phyloP scores from a whole-genome alignment of 306 rosid species.

The Boehmeria nivea region DNA sequence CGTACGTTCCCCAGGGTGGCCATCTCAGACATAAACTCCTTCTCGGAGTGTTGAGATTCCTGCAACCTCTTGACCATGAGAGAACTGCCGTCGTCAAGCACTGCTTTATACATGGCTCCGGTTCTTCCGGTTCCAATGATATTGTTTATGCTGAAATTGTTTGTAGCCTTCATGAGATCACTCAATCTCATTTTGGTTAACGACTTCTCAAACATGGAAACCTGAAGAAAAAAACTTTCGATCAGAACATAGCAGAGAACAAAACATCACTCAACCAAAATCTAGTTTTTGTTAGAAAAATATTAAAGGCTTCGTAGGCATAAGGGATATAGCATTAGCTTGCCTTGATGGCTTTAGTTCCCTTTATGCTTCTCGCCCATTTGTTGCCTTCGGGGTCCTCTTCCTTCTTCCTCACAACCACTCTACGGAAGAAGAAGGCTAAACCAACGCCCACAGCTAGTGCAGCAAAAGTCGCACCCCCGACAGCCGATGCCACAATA shows the following conservation, averaged over 20 bases:
- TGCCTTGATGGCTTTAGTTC: constrained; percentile 73
- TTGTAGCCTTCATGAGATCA: constrained; percentile 94
- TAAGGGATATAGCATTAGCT: constrained; percentile 23
- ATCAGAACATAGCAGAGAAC: too few species aligned
- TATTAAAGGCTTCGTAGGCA: too few species aligned
- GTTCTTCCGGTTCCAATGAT: constrained; percentile 83
- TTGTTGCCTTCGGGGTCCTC: constrained; percentile 92
- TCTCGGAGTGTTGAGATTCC: constrained; percentile 78
- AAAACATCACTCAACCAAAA: not conserved
- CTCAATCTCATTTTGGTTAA: constrained; percentile 75
- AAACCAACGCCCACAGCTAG: constrained; percentile 40
- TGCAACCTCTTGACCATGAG: constrained; percentile 91
- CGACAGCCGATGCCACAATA: constrained; percentile 73
- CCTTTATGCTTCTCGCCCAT: constrained; percentile 83
- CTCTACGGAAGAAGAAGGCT: constrained; percentile 61
- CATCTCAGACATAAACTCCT: constrained; percentile 86
- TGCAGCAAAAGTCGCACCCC: constrained; percentile 54
- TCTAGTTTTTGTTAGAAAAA: not conserved
- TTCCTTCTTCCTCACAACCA: constrained; percentile 53
- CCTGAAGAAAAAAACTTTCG: constrained; percentile 33
- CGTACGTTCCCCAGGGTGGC: constrained; percentile 59
- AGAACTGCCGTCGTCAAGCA: constrained; percentile 63
- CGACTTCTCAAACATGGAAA: constrained; percentile 79
- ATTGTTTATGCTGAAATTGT: constrained; percentile 61
- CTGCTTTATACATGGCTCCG: constrained; percentile 77